Base-by-base conservation (phyloP, 2,329 filamentous ascomycete species). In the Monilinia fructicola region DNA sequence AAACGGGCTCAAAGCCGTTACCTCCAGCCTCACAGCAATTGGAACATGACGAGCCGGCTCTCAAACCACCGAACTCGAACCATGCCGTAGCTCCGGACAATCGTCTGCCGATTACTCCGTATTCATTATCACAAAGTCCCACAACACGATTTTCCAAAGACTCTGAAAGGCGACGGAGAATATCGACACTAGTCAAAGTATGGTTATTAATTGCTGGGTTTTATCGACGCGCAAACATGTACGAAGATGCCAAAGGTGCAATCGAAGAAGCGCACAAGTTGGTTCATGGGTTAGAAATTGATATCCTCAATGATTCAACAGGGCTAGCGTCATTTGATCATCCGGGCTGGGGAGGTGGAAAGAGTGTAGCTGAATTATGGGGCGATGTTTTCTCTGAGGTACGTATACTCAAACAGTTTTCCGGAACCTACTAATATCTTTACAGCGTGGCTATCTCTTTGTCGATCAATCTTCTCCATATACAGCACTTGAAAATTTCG, bases 121-220 rank as follows among this genome's bases (percentile, higher is more conserved):
- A 70, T 54, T 70, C 69, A 5, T 70, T 66, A n/a, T 70, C 68
- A 23, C 67, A 65, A 50, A 72, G 65, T 59, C 74, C 75, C 31
- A 70, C 68, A 10, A 76, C 71, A 42, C 70, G 84, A 46, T 86
- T 87, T 65, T 78, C 85, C 10, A 83, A 82, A 70, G 83, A 83
- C 12, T 83, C 84, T 71, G 79, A 83, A 69, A 80, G 79, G 70
- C 78, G 80, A 40, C 82, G 83, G 64, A 81, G 84, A 54, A 80
- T 78, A 42, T 79, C 79, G 9, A 80, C 87, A 14, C 76, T 99
- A 21, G 81, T 93, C 26, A 90, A 89, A 71, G 88, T 97, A 42
- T 99, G 95, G 95, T 82, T 97, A 11, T 90, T 95, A 75, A 92
- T 97, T 69, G 90, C 92, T 2, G 90, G 90, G 0, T 88, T 98